These are phyloP conservation scores for Rubroshorea leprosula DNA, from an alignment of 345 rosid species.

Conservation along the genomic window DNA sequence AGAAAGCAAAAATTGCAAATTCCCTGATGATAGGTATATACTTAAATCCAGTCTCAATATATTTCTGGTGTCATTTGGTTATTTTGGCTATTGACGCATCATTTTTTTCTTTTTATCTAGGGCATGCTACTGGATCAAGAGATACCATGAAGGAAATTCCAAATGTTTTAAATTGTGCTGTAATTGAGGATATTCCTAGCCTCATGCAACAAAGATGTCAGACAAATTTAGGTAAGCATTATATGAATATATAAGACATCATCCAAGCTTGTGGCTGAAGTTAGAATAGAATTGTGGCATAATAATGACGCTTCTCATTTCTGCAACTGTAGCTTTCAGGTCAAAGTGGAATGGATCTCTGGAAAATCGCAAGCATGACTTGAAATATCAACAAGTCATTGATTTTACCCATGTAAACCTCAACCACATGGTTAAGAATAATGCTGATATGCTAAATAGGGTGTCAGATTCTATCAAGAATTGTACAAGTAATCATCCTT, in stretches of 20 bases:
- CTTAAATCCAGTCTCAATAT: slow-evolving; percentile 12
- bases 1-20: slow-evolving; percentile 16
- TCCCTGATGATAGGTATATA: slow-evolving; percentile 27
- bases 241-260: too few relatives aligned
- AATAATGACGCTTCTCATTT: slow-evolving; percentile 23
- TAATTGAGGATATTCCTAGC: slow-evolving; percentile 25
- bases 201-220: slow-evolving; percentile 19
- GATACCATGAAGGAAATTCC: background rate
- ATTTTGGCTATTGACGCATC: too few relatives aligned
- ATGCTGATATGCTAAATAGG: slow-evolving; percentile 14
- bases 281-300: slow-evolving; percentile 5
- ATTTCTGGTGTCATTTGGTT: background rate
- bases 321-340: slow-evolving; percentile 27
- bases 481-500: slow-evolving; percentile 26
- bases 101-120: too few relatives aligned
- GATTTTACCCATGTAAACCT: slow-evolving; percentile 17
- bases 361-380: slow-evolving; percentile 19
- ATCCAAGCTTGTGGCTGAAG: too few relatives aligned
- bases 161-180: slow-evolving; percentile 17
- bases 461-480: slow-evolving; percentile 26
- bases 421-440: slow-evolving; percentile 11
- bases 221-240: slow-evolving; percentile 28
- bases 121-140: too few relatives aligned
- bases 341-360: slow-evolving; percentile 22
- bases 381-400: background rate